phyloP scores from a whole-genome alignment of 305 asterid species.

The Plantago rigida region DNA sequence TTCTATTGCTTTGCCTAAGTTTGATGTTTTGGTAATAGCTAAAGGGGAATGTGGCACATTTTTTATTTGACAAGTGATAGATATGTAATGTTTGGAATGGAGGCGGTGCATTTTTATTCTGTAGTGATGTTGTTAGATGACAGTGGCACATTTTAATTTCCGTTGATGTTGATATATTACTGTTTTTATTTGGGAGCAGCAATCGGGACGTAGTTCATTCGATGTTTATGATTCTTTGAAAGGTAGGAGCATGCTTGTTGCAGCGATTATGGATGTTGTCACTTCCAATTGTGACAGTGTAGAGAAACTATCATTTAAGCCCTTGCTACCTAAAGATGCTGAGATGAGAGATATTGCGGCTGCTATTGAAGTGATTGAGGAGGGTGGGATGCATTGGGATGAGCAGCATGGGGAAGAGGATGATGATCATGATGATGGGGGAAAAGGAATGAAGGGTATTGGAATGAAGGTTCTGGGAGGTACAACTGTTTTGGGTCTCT shows the following conservation, averaged over 20 bases:
- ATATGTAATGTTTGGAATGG: too few relatives aligned
- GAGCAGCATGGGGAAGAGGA: conserved; percentile 52
- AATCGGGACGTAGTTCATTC: conserved; percentile 62
- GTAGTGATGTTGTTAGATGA: too few relatives aligned
- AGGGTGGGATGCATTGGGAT: conserved; percentile 90
- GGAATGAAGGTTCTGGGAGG: conserved; percentile 97
- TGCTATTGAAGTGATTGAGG: conserved; percentile 87
- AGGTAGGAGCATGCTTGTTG: conserved; percentile 99
- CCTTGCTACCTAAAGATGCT: conserved; percentile 69
- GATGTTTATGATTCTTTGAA: conserved; percentile 58
- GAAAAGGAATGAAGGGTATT: conserved; percentile 76
- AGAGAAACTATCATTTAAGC: conserved; percentile 52
- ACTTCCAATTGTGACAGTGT: conserved; percentile 74
- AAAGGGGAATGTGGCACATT: too few relatives aligned
- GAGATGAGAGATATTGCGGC: conserved; percentile 87
- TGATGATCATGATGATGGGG: conserved; percentile 47
- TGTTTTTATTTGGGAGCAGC: conserved; percentile 56
- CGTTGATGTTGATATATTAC: conserved; percentile 30
- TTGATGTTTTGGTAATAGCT: too few relatives aligned
- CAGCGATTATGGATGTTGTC: conserved; percentile 91
- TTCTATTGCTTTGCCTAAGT: too few relatives aligned
- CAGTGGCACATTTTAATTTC: too few relatives aligned
- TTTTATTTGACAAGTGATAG: too few relatives aligned
- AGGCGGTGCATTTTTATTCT: too few relatives aligned
- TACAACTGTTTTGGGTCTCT: conserved; percentile 72